Percentiles rank a stretch among this genome's conserved stretches.
phyloP scores from a whole-genome alignment of 1,284 basidiomycete species.

The Mycosarcoma mackinlayi region DNA sequence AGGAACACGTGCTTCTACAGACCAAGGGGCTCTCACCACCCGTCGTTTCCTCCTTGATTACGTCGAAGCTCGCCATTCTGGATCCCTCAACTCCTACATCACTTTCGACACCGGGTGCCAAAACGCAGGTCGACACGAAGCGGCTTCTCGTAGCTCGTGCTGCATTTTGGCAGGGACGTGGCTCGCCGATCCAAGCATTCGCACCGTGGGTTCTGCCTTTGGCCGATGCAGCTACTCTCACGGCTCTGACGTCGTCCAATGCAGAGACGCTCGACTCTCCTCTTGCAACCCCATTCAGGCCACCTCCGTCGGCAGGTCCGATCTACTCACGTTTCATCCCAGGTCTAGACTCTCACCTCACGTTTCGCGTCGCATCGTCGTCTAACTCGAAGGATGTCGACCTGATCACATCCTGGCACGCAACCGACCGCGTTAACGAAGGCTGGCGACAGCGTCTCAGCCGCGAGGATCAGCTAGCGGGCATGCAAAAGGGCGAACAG shows the following conservation, averaged over 20 bases:
- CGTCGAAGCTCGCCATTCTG: slow-evolving; percentile 37
- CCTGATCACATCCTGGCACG: slow-evolving; percentile 60
- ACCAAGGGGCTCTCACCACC: slow-evolving; percentile 8
- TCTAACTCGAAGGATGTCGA: slow-evolving; percentile 50
- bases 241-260: slow-evolving; percentile 25
- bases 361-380: slow-evolving; percentile 54
- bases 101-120: slow-evolving; percentile 5
- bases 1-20: slow-evolving; percentile 35
- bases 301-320: slow-evolving; percentile 22
- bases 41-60: slow-evolving; percentile 17
- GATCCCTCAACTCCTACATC: slow-evolving; percentile 32
- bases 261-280: slow-evolving; percentile 20
- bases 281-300: slow-evolving; percentile 21
- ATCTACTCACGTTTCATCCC: slow-evolving; percentile 62
- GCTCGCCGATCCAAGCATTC: slow-evolving; percentile 34
- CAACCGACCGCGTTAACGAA: slow-evolving; percentile 58
- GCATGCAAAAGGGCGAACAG: slow-evolving; percentile 45
- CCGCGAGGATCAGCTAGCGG: slow-evolving; percentile 52
- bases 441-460: slow-evolving; percentile 61
- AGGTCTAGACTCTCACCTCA: slow-evolving; percentile 54
- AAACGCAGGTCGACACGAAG: slow-evolving; percentile 12
- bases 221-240: slow-evolving; percentile 16
- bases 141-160: slow-evolving; percentile 50
- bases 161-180: slow-evolving; percentile 59
- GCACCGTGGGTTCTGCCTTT: slow-evolving; percentile 43